Evolutionary conservation across 176 grass and related monocot genomes (phyloP), one percentile per base, ranked within the genome.

Genomic region (Paspalum vaginatum): DNA sequence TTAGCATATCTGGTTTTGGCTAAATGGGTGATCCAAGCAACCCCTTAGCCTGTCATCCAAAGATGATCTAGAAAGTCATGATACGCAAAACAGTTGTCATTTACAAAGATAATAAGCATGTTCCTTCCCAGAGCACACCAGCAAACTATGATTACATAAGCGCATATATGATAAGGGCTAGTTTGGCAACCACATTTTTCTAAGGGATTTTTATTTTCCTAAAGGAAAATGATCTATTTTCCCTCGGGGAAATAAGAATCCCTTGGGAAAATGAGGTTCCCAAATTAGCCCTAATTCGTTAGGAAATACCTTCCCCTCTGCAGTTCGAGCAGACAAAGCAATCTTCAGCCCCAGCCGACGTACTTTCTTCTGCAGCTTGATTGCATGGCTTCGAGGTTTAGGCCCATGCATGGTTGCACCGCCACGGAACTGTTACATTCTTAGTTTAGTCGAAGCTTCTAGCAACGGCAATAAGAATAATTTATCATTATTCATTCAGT

Each of bases 301-400:
- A 60, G 37, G 13, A 85, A 24, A 82, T 84, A 87, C 92, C 95
- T 94, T 98, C 41, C 92, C 92, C 84, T 98, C 92, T 68, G 92
- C 92, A 4, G 83, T 90, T 54, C 90, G 77, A 79, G 86, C 92
- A 65, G 92, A 98, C 61, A 99, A 78, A 16, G 96, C 96, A 75
- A 98, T 92, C 84, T 98, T 98, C 62, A 93, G 88, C 74, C 90
- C 90, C 25, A 99, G 71, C 47, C 79, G 88, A 0, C 84, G 57
- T 53, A 99, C 90, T 85, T 95, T 99, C 92, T 99, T 95, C 73
- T 91, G 92, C 53, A 90, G 85, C 75, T 99, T 95, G 79, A 95
- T 87, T 14, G 90, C 90, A 87, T 99, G 96, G 76, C 90, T 95
- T 59, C 92, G 67, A 86, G 92, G 92, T 83, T 98, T 94, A 68